A percentile compares a stretch with the other conserved stretches of the same genome.
Conservation (phyloP, 2,329 filamentous ascomycete species). For the Claviceps capensis region DNA sequence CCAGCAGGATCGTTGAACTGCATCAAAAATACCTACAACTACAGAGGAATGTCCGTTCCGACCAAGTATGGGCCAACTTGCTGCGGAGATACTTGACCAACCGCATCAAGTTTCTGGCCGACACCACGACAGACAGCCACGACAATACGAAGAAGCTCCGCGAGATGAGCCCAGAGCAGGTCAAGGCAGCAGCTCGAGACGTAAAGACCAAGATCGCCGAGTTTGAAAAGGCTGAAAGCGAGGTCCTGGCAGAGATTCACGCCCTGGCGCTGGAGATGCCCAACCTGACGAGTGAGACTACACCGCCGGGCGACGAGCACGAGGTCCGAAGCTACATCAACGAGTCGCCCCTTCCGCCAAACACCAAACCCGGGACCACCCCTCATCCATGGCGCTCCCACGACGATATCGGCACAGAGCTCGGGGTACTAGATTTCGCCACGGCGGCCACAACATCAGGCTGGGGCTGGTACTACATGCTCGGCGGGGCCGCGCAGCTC, state of each 20-base stretch:
- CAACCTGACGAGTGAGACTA: constrained; percentile 67
- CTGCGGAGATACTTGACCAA: constrained; percentile 42
- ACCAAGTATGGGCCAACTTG: constrained; percentile 54
- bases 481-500: constrained; percentile 84
- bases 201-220: constrained; percentile 49
- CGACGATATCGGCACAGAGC: constrained; percentile 69
- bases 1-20: constrained; percentile 40
- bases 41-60: constrained; percentile 43
- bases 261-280: constrained; percentile 65
- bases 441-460: constrained; percentile 70
- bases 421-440: constrained; percentile 85
- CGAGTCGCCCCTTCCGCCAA: constrained; percentile 36
- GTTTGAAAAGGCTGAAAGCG: constrained; percentile 49
- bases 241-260: constrained; percentile 52
- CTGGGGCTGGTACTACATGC: constrained; percentile 96
- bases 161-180: constrained; percentile 30
- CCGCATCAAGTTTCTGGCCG: constrained; percentile 20
- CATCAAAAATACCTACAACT: constrained; percentile 45
- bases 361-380: constrained; percentile 9
- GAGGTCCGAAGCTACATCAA: constrained; percentile 67
- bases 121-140: constrained; percentile 25
- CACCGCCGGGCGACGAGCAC: constrained; percentile 56
- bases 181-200: constrained; percentile 49
- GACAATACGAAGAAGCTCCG: constrained; percentile 23
- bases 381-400: constrained; percentile 52